Evolutionary conservation across 768 basidiomycete genomes (phyloP).

Genomic region (Pleurotus citrinopileatus): DNA sequence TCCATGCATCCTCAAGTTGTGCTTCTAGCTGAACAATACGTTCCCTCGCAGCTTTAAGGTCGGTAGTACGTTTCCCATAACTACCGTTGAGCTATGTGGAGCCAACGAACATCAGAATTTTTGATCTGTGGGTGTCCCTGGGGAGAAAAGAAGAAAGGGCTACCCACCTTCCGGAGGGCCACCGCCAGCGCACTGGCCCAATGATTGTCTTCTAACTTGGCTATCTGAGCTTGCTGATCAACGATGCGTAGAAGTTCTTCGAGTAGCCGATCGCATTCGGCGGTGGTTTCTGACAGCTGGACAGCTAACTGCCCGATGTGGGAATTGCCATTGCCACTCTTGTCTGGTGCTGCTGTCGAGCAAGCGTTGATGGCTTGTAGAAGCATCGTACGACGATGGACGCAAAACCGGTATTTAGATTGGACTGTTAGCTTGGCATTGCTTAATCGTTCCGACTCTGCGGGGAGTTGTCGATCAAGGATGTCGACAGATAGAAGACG

Average conservation of each 20-base stretch:
- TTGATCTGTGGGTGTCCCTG: not conserved
- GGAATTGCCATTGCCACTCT: conserved; percentile 32
- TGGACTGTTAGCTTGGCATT: conserved; percentile 51
- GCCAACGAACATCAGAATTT: not conserved
- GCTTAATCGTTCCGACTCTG: conserved; percentile 58
- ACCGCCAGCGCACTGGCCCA: conserved; percentile 75
- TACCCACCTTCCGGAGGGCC: conserved; percentile 63
- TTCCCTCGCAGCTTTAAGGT: conserved; percentile 46
- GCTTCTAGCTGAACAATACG: conserved; percentile 57
- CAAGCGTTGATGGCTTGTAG: conserved; percentile 66
- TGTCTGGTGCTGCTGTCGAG: conserved; percentile 31
- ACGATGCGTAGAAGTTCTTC: conserved; percentile 54
- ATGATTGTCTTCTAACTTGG: conserved; percentile 59
- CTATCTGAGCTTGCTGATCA: conserved; percentile 66
- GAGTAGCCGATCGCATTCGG: conserved; percentile 55
- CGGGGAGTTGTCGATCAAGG: conserved; percentile 55
- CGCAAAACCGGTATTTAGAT: conserved; percentile 65
- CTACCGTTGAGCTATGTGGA: conserved; percentile 57
- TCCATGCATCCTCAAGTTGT: conserved; percentile 80
- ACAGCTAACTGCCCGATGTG: conserved; percentile 41
- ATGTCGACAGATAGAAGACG: conserved; percentile 64
- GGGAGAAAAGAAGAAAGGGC: not conserved
- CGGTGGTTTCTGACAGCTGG: conserved; percentile 60
- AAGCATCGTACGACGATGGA: conserved; percentile 65
- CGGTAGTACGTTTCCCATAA: conserved; percentile 61